Evolutionary conservation across 805 yeast genomes (phyloP).

Genomic region (Suhomyces kilbournensis): DNA sequence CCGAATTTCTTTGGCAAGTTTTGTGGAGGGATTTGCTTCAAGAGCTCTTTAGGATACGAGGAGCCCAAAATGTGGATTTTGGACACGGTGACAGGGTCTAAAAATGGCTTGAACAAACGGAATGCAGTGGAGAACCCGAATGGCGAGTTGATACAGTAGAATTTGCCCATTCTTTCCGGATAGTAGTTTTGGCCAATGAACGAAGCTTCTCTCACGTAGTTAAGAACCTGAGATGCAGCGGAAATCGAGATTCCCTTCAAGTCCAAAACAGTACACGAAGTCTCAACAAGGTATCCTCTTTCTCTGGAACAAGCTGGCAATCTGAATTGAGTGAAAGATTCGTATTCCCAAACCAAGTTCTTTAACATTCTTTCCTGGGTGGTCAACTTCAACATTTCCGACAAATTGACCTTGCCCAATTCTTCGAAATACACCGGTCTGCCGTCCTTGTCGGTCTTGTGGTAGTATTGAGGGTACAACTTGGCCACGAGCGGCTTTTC

Average conservation of each 20-base stretch:
- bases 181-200: constrained; percentile 94
- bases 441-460: constrained; percentile 94
- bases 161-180: constrained; percentile 99
- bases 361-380: constrained; percentile 94
- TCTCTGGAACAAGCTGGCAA: constrained; percentile 93
- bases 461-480: constrained; percentile 95
- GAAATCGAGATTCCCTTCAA: constrained; percentile 88
- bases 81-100: constrained; percentile 96
- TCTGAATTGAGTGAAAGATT: constrained; percentile 77
- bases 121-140: constrained; percentile 96
- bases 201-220: constrained; percentile 91
- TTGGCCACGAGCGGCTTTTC: constrained; percentile 89
- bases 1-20: constrained; percentile 92
- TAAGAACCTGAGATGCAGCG: constrained; percentile 78
- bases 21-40: constrained; percentile 90
- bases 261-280: constrained; percentile 94
- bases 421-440: constrained; percentile 95
- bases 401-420: constrained; percentile 83
- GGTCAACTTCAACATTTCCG: constrained; percentile 90
- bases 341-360: constrained; percentile 97
- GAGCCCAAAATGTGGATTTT: constrained; percentile 87
- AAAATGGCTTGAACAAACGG: constrained; percentile 84
- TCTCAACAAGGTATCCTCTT: constrained; percentile 76
- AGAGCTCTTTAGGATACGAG: constrained; percentile 73
- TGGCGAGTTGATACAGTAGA: constrained; percentile 93